Evolutionary conservation across 139 green algal genomes (phyloP).

Genomic region (Chloropicon primus): DNA sequence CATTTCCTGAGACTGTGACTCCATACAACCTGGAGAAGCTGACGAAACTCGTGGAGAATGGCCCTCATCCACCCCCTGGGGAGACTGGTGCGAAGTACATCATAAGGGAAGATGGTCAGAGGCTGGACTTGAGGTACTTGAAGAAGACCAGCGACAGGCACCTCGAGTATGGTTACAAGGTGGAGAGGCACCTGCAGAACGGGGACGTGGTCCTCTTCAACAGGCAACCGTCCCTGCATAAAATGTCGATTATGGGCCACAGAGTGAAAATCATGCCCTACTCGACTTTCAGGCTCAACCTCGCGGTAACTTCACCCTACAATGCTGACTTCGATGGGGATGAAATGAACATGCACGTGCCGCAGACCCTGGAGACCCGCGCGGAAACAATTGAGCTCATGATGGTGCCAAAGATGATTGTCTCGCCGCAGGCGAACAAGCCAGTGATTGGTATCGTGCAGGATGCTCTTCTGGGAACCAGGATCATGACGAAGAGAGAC

Average conservation of each 20-base stretch:
- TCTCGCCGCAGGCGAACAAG: constrained; percentile 94
- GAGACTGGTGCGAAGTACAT: constrained; percentile 93
- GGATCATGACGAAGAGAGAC: constrained; percentile 94
- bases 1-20: constrained; percentile 89
- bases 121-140: constrained; percentile 69
- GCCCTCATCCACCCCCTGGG: constrained; percentile 83
- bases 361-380: constrained; percentile 78
- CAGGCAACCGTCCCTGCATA: constrained; percentile 97
- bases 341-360: constrained; percentile 99
- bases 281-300: constrained; percentile 73
- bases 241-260: constrained; percentile 99
- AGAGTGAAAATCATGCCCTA: constrained; percentile 76
- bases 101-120: constrained; percentile 83
- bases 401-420: constrained; percentile 94
- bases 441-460: constrained; percentile 98
- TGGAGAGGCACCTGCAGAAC: constrained; percentile 90
- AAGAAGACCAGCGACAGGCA: constrained; percentile 48
- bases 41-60: constrained; percentile 83
- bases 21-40: constrained; percentile 62
- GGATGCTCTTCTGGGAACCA: constrained; percentile 82
- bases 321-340: constrained; percentile 99
- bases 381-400: constrained; percentile 94
- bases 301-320: constrained; percentile 96
- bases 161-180: constrained; percentile 68
- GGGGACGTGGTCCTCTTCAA: constrained; percentile 98